phyloP scores from a whole-genome alignment of 2,329 filamentous ascomycete genomes.

The Beauveria australis region DNA sequence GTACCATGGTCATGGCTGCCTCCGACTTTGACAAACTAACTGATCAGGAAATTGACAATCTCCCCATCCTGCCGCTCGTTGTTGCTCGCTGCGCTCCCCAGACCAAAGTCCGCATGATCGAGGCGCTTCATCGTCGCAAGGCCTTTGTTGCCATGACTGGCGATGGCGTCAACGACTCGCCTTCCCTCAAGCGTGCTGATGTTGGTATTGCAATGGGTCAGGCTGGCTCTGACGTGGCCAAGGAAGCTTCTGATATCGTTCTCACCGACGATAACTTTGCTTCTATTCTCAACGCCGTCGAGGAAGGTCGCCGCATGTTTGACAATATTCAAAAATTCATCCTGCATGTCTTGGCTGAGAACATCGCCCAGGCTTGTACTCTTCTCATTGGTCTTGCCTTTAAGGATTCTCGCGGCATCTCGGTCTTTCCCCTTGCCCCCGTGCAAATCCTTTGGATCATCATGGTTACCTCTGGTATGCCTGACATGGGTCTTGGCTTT shows the following conservation, averaged over 20 bases:
- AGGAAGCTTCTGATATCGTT: conserved; percentile 60
- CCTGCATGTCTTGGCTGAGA: conserved; percentile 57
- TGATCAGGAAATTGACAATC: conserved; percentile 52
- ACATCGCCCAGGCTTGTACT: conserved; percentile 60
- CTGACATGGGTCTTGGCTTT: conserved; percentile 68
- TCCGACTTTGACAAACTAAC: conserved; percentile 59
- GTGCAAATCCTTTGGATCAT: conserved; percentile 76
- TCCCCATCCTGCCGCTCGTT: conserved; percentile 55
- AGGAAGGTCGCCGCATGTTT: conserved; percentile 62
- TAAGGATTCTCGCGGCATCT: conserved; percentile 54
- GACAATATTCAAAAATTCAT: conserved; percentile 70
- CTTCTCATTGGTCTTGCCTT: conserved; percentile 62
- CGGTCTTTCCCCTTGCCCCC: conserved; percentile 63
- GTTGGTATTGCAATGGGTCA: conserved; percentile 63
- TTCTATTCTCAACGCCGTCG: conserved; percentile 61
- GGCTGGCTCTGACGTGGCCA: conserved; percentile 62
- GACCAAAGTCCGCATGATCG: conserved; percentile 65
- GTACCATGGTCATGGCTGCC: conserved; percentile 58
- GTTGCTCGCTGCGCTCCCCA: conserved; percentile 59
- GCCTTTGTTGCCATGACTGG: conserved; percentile 60
- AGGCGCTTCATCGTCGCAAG: conserved; percentile 55
- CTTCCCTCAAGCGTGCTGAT: conserved; percentile 56
- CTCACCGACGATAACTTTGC: conserved; percentile 67
- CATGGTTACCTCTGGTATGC: conserved; percentile 67
- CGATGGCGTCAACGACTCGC: conserved; percentile 61